Percentiles rank a stretch among this genome's conserved stretches.
Conservation (phyloP, 345 rosid genomes). For the Eucalyptus dawsonii region DNA sequence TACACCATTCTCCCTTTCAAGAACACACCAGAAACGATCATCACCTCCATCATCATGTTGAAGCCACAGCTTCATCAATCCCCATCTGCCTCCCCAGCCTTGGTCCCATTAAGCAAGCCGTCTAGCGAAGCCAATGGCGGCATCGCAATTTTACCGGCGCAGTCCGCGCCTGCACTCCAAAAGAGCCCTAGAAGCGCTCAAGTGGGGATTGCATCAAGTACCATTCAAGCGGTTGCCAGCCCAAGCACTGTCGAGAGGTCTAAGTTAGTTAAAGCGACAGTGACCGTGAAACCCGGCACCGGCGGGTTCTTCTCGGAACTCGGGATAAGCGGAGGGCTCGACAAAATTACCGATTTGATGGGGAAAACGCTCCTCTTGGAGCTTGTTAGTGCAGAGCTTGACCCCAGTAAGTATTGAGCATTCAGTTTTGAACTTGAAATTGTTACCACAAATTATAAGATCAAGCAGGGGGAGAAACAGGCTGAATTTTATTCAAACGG, state of each 20-base stretch:
- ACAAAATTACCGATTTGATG: slow-evolving; percentile 26
- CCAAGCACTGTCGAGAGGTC: background rate
- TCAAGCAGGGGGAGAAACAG: background rate
- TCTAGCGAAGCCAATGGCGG: slow-evolving; percentile 4
- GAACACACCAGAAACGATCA: background rate
- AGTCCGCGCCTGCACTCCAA: background rate
- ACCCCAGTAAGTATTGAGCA: slow-evolving; percentile 23
- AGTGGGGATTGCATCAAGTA: background rate
- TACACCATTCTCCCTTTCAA: background rate
- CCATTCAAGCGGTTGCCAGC: background rate
- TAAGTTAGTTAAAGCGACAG: slow-evolving; percentile 10
- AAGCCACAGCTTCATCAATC: slow-evolving; percentile 9
- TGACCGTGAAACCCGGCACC: slow-evolving; percentile 12
- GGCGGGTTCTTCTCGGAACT: slow-evolving; percentile 11
- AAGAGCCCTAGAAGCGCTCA: background rate
- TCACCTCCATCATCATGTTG: slow-evolving; percentile 9
- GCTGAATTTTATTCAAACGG: background rate
- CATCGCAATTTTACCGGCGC: background rate
- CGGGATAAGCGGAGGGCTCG: slow-evolving; percentile 13
- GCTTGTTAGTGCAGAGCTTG: slow-evolving; percentile 47
- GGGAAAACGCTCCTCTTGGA: slow-evolving; percentile 37
- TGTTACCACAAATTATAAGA: background rate
- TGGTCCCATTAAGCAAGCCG: slow-evolving; percentile 4
- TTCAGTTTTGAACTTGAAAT: background rate
- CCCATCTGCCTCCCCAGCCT: background rate